Base-by-base conservation (phyloP, 805 yeast genomes). In the Ogataea dorogensis region DNA sequence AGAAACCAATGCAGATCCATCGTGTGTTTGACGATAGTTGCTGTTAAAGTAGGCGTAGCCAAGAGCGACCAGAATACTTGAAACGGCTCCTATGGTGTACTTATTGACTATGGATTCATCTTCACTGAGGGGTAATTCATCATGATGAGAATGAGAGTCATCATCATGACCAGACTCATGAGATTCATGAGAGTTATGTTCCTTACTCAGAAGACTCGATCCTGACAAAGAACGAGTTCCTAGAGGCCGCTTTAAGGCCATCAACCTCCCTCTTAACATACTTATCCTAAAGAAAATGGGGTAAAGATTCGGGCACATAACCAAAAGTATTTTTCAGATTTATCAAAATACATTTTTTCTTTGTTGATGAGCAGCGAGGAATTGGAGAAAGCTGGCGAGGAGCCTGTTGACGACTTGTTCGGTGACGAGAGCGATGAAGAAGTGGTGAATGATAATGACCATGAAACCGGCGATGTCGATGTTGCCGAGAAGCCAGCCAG, bases 31-130 rank as follows among this genome's bases (percentile, higher is more conserved):
- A 51, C 70, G 68, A 40, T 73, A 77, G 34, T 68, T 63, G 50
- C 69, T 72, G 51, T 78, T 73, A 36, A 61, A 62, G 50, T 68
- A 64, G 53, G 68, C 61, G 48, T 70, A 70, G 50, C 75, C 70
- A 49, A 64, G 65, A 14, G 70, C 60, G 3, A 48, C 44, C 6
- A 44, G 32, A 1, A 48, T 40, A n/a, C 49, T 34, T 12, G 42
- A 46, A 10, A 44, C 38, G 17, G 50, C 45, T 6, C 47, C 44
- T 6, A 50, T 36, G 2, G 63, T 53, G 28, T 46, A 39, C 18
- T 30, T 44, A 40, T 59, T 54, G 31, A 59, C 10, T n/a, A 61
- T 49, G 2, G 56, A 40, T 36, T 56, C 61, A n/a, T 52, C 44
- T 28, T 55, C 60, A 3, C 55, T 49, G 8, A 55, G 24, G 21